phyloP scores from a whole-genome alignment of 139 green algal genomes.

The Diplosphaera chodatii region DNA sequence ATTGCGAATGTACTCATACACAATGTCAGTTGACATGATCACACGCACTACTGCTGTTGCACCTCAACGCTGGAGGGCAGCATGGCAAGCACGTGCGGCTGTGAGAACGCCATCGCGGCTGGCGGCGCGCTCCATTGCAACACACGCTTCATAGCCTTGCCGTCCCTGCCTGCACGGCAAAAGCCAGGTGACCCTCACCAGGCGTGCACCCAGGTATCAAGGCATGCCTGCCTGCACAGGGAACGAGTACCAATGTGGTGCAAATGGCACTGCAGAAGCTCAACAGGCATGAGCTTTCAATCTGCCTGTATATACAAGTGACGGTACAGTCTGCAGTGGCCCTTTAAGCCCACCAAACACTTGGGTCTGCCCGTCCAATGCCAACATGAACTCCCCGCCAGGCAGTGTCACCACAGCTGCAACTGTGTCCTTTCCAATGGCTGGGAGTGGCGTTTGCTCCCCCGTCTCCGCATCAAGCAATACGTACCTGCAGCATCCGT shows the following conservation, averaged over 20 bases:
- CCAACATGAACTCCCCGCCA: conserved; percentile 29
- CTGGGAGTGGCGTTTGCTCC: conserved; percentile 20
- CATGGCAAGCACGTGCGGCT: conserved; percentile 49
- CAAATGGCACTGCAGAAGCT: no score
- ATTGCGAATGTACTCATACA: no score
- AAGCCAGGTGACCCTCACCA: no score
- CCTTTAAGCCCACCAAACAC: conserved; percentile 34
- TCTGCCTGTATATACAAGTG: no score
- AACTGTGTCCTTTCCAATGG: background rate
- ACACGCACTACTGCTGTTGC: no score
- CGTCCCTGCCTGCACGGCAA: conserved; percentile 10
- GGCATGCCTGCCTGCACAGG: no score
- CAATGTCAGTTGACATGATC: no score
- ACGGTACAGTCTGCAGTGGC: no score
- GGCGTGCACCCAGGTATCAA: no score
- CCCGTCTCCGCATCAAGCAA: conserved; percentile 27
- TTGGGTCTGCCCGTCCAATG: conserved; percentile 35
- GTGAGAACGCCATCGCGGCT: conserved; percentile 22
- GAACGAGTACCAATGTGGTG: no score
- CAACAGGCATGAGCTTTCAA: no score
- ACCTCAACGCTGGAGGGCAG: conserved; percentile 42
- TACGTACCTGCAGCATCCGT: conserved; percentile 17
- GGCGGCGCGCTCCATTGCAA: conserved; percentile 43
- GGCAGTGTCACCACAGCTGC: background rate
- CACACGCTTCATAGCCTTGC: conserved; percentile 20